These are phyloP conservation scores for Hortiboletus flavorubellus DNA, from an alignment of 768 basidiomycete species.

Conservation along the genomic window DNA sequence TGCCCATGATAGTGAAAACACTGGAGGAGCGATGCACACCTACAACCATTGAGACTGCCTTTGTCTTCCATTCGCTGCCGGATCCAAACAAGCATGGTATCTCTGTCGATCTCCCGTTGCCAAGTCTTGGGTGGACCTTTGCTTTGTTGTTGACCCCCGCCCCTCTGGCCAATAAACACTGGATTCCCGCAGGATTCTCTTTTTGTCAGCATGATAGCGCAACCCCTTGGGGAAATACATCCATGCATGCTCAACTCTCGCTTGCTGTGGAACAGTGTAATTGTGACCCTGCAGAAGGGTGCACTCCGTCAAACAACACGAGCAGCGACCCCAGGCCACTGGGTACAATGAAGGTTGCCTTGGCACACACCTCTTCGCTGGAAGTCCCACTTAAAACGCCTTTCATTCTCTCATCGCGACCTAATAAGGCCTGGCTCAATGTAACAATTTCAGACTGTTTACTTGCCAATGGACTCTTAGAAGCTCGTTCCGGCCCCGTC, in stretches of 20 bases:
- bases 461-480: constrained; percentile 15
- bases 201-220: background rate
- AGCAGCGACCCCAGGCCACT: background rate
- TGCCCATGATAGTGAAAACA: background rate
- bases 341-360: background rate
- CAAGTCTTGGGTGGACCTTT: constrained; percentile 15
- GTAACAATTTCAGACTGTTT: constrained; percentile 17
- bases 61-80: background rate
- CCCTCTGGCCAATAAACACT: no score
- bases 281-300: background rate
- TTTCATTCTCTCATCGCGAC: background rate
- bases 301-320: no score
- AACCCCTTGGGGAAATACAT: constrained; percentile 13
- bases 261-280: background rate
- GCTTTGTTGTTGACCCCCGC: constrained; percentile 9
- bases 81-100: background rate
- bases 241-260: constrained; percentile 9
- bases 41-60: constrained; percentile 9
- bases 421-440: constrained; percentile 5
- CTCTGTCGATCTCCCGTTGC: constrained; percentile 11
- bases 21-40: constrained; percentile 17
- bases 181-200: constrained; percentile 6
- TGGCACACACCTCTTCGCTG: constrained; percentile 1
- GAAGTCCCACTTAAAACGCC: background rate
- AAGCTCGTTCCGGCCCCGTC: background rate